These are phyloP conservation scores for Kodamaea derodonti DNA, from an alignment of 1,139 yeast genomes.

Conservation along the genomic window DNA sequence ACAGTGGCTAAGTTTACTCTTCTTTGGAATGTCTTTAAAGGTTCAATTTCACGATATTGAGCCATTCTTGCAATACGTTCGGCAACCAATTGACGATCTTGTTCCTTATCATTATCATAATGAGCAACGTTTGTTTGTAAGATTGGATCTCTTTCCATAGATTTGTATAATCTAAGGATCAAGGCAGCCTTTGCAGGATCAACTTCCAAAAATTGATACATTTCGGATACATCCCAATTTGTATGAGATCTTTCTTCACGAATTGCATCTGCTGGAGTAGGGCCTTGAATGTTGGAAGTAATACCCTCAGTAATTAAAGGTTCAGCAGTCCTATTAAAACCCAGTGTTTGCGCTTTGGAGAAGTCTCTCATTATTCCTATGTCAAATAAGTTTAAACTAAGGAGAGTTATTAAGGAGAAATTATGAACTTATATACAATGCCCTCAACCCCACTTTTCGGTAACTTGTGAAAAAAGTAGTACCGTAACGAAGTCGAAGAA, in stretches of 20 bases:
- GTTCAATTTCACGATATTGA: constrained; percentile 47
- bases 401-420: too few species aligned
- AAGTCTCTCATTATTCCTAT: too few species aligned
- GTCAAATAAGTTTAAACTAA: too few species aligned
- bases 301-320: constrained; percentile 4
- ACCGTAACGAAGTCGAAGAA: neutral
- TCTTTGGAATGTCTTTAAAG: constrained; percentile 38
- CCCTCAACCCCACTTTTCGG: constrained; percentile 1
- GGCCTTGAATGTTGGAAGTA: constrained; percentile 11
- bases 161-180: constrained; percentile 42
- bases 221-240: constrained; percentile 35
- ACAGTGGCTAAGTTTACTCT: constrained; percentile 47
- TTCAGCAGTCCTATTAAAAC: constrained; percentile 3
- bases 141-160: constrained; percentile 54
- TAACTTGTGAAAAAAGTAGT: neutral
- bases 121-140: constrained; percentile 43
- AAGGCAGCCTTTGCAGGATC: constrained; percentile 41
- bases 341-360: constrained; percentile 7
- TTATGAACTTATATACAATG: neutral
- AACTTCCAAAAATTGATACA: constrained; percentile 49
- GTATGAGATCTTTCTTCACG: constrained; percentile 47
- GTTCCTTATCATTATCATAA: constrained; percentile 50
- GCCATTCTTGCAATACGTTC: constrained; percentile 35
- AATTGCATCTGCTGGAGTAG: constrained; percentile 24
- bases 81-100: constrained; percentile 52